Percentiles rank a stretch among this genome's conserved stretches.
These are phyloP conservation scores for Phytophthora pinifolia DNA, from an alignment of 352 stramenopile species.

Conservation along the genomic window DNA sequence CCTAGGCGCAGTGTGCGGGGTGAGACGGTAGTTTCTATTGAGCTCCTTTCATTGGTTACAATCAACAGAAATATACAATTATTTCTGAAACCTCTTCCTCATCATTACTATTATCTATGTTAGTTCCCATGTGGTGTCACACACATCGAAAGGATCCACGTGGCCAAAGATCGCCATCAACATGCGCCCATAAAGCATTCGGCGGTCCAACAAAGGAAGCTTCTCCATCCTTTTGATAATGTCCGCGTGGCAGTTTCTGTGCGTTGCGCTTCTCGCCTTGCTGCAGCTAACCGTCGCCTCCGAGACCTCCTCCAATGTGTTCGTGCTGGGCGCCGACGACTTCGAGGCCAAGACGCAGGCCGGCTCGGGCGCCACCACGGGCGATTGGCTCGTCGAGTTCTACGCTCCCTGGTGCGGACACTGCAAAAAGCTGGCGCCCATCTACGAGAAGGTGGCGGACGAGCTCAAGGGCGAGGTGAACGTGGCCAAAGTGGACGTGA, in stretches of 20 bases:
- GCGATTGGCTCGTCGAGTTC: slow-evolving; percentile 90
- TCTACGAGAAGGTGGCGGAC: slow-evolving; percentile 83
- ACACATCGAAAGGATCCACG: slow-evolving; percentile 1
- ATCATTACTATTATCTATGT: too few species aligned
- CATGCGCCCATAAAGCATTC: slow-evolving; percentile 9
- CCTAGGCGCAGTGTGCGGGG: too few species aligned
- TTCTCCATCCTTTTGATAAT: slow-evolving; percentile 3
- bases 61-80: too few species aligned
- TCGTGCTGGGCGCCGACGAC: slow-evolving; percentile 65
- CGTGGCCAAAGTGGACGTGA: slow-evolving; percentile 91
- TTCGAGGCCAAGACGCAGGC: slow-evolving; percentile 92
- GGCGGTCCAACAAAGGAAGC: neutral
- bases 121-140: too few species aligned
- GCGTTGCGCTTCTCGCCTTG: slow-evolving; percentile 28
- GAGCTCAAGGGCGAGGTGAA: slow-evolving; percentile 88
- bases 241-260: slow-evolving; percentile 21
- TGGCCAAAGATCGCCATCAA: slow-evolving; percentile 14
- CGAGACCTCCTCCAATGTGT: slow-evolving; percentile 43
- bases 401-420: slow-evolving; percentile 80
- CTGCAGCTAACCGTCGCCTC: slow-evolving; percentile 24
- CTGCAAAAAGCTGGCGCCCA: slow-evolving; percentile 55
- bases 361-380: slow-evolving; percentile 88
- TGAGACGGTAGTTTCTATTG: too few species aligned
- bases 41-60: too few species aligned
- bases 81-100: too few species aligned